phyloP scores from a whole-genome alignment of 164 flowering plant species.

The Vitis riparia region DNA sequence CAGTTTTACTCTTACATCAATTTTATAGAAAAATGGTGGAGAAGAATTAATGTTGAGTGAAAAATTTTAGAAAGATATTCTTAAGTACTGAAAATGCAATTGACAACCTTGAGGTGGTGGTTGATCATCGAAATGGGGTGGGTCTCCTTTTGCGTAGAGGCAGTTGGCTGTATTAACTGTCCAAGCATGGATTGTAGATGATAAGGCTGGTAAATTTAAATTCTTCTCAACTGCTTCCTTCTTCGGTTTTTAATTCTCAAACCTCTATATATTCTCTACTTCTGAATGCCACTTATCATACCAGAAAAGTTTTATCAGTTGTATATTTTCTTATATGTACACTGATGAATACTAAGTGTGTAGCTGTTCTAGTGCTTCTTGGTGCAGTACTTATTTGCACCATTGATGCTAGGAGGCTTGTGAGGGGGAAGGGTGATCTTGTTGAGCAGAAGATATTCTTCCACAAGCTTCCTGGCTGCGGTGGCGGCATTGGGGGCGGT shows the following conservation, averaged over 20 bases:
- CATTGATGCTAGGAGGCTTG: constrained; percentile 16
- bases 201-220: constrained; percentile 4
- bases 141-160: constrained; percentile 2
- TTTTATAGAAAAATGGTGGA: too few species aligned
- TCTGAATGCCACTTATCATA: constrained; percentile 8
- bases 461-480: background rate
- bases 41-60: too few species aligned
- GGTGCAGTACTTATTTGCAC: constrained; percentile 17
- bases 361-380: constrained; percentile 17
- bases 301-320: background rate
- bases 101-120: too few species aligned
- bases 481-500: constrained; percentile 13
- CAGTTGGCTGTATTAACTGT: constrained; percentile 11
- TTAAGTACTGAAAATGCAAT: too few species aligned
- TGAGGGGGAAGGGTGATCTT: background rate
- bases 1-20: too few species aligned
- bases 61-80: too few species aligned
- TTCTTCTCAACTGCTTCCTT: constrained; percentile 7
- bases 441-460: constrained; percentile 17
- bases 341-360: constrained; percentile 11
- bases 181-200: constrained; percentile 13
- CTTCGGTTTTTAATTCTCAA: background rate
- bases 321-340: background rate
- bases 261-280: constrained; percentile 13
- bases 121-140: background rate